A percentile compares a stretch with the other conserved stretches of the same genome.
phyloP scores from a whole-genome alignment of 2,329 filamentous ascomycete genomes.

The Daldinia sp. region DNA sequence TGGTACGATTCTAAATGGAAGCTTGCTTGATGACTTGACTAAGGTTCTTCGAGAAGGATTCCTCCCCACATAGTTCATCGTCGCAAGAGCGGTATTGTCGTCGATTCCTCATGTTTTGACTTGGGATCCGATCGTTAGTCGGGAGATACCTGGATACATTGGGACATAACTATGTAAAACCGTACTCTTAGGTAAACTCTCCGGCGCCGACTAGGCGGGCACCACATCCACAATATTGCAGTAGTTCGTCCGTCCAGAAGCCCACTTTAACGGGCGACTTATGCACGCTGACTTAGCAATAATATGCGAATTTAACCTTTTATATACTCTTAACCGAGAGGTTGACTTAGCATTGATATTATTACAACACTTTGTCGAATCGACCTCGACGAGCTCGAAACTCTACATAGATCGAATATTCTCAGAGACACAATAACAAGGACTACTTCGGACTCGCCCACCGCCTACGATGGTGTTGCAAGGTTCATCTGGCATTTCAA shows the following conservation, averaged over 20 bases:
- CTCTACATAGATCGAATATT: neutral
- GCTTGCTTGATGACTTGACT: constrained; percentile 18
- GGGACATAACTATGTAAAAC: neutral
- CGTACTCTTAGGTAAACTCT: constrained; percentile 3
- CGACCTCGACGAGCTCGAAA: neutral
- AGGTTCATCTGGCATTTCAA: constrained; percentile 18
- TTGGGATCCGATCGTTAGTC: constrained; percentile 21
- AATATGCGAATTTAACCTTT: neutral
- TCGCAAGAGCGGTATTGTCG: neutral
- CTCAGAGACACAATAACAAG: neutral
- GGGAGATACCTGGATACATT: constrained; percentile 5
- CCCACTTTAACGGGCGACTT: constrained; percentile 19
- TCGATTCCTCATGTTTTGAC: constrained; percentile 9
- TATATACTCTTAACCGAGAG: neutral
- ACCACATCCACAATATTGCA: constrained; percentile 28
- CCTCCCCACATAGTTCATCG: constrained; percentile 13
- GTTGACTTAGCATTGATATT: constrained; percentile 1
- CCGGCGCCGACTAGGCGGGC: constrained; percentile 28
- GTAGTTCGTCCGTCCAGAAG: constrained; percentile 21
- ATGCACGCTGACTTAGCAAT: neutral
- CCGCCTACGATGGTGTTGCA: constrained; percentile 8
- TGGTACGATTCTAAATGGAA: constrained; percentile 19
- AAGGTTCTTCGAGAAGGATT: constrained; percentile 29
- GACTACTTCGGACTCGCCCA: neutral
- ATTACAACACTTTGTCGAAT: neutral